These are phyloP conservation scores for Kuraishia floccosa DNA, from an alignment of 805 yeast genomes.

Conservation along the genomic window DNA sequence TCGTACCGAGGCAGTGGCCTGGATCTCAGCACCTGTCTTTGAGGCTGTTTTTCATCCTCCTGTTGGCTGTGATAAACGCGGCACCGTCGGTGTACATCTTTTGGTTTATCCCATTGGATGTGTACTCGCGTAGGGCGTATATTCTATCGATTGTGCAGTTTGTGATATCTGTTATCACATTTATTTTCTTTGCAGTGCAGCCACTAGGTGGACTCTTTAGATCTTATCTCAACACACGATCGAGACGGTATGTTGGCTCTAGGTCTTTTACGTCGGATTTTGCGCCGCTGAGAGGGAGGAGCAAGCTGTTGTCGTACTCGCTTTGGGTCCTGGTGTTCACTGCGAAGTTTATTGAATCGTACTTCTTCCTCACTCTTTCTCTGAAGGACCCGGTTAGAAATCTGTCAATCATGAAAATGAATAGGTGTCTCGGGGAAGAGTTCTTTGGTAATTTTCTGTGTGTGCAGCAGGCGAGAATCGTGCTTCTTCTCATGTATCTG, in stretches of 20 bases:
- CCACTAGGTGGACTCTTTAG: constrained; percentile 22
- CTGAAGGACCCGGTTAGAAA: constrained; percentile 40
- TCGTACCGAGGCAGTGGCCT: constrained; percentile 36
- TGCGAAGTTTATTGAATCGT: constrained; percentile 41
- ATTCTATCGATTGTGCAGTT: constrained; percentile 29
- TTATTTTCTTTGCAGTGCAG: constrained; percentile 28
- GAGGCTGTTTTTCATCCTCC: constrained; percentile 20
- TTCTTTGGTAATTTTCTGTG: constrained; percentile 29
- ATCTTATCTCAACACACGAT: constrained; percentile 9
- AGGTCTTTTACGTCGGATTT: constrained; percentile 31
- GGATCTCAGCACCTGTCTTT: constrained; percentile 27
- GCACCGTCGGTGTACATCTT: constrained; percentile 30
- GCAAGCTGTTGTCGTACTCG: constrained; percentile 26
- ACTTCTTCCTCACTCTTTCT: constrained; percentile 40
- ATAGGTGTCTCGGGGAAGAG: constrained; percentile 31
- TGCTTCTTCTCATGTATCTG: constrained; percentile 25
- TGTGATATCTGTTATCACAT: constrained; percentile 26
- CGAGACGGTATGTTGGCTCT: constrained; percentile 19
- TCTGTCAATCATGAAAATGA: constrained; percentile 28
- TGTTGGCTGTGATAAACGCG: constrained; percentile 21
- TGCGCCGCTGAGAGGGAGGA: constrained; percentile 25
- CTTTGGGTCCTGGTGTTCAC: constrained; percentile 36
- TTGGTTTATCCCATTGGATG: constrained; percentile 22
- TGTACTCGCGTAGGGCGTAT: constrained; percentile 22
- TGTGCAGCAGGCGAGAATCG: constrained; percentile 26